Evolutionary conservation across 192 early-diverging fungal genomes (phyloP), one percentile per base, ranked within the genome.

Genomic region (Spizellomyces sp.): DNA sequence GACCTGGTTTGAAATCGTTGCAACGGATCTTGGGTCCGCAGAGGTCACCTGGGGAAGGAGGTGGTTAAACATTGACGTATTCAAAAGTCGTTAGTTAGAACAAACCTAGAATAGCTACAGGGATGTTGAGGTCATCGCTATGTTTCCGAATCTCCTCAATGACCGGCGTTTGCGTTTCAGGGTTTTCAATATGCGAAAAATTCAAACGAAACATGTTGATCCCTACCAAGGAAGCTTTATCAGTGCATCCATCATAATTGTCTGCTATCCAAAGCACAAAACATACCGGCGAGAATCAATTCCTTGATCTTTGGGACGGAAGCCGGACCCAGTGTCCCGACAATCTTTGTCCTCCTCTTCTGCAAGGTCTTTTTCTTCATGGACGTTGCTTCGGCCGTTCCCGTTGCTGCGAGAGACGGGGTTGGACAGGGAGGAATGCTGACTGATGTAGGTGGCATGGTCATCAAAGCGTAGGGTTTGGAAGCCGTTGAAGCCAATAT

Each of bases 11-110:
- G 55, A 86, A 86, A 55, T 75, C 80, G 61, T 84, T 84, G 77
- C 84, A 86, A 10, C 85, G 76, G 56, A 86, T 80, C 58, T 86
- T 86, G 15, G 85, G 85, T 8, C 85, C 85, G n/a, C 83, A 75
- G 14, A 86, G 54, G 46, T 86, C 84, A 52, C 75, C 79, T 79
- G 27, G 27, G 27, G 27, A 36, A 36, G 27, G 27, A 36, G 48
- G 15, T 10, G n/a, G 43, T 19, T 6, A 70, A 64, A 60, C n/a
- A 78, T 12, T 2, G 44, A 45, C 12, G 46, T 27, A 6, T 41
- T 19, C 27, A 43, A 63, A 12, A 56, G 8, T 17, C 17, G 5
- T 15, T 14, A 48, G 52, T 45, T 44, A 41, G n/a, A 55, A 76
- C 61, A 22, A n/a, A 79, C 79, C 80, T 22, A 86, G 61, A 36